A percentile compares a stretch with the other conserved stretches of the same genome.
Evolutionary conservation across 2,329 filamentous ascomycete species (phyloP).

Genomic region (Aureobasidium sp.): DNA sequence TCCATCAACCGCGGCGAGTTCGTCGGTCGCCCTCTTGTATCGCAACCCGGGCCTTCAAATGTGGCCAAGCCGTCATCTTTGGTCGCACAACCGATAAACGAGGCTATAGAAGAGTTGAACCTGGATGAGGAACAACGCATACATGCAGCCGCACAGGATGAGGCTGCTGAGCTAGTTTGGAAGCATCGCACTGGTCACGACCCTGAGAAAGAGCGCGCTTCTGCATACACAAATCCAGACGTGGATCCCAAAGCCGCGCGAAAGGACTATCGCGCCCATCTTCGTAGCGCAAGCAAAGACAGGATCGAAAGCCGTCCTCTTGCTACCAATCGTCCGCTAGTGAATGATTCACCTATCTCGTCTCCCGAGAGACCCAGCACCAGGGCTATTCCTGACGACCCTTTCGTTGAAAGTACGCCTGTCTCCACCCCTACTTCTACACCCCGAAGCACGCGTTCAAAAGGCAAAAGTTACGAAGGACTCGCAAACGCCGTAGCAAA

Average conservation of each 20-base stretch:
- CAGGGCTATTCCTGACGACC: not conserved
- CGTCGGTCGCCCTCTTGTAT: conserved; percentile 25
- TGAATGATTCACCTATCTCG: not conserved
- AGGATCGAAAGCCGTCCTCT: conserved; percentile 6
- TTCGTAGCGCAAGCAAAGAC: conserved; percentile 38
- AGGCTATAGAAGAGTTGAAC: conserved; percentile 67
- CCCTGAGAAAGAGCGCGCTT: conserved; percentile 49
- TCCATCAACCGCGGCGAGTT: conserved; percentile 20
- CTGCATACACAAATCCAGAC: conserved; percentile 28
- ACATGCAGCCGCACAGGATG: conserved; percentile 63
- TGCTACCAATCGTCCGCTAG: conserved; percentile 7
- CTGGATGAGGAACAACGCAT: conserved; percentile 55
- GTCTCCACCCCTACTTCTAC: not conserved
- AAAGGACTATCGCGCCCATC: conserved; percentile 54
- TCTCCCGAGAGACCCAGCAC: not conserved
- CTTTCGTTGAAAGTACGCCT: not conserved
- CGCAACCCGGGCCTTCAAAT: conserved; percentile 1
- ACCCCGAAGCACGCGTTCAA: conserved; percentile 10
- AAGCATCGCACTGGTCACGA: conserved; percentile 63
- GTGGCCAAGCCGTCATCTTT: not conserved
- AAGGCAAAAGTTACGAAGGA: conserved; percentile 29
- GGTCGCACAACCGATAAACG: conserved; percentile 54
- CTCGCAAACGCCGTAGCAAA: conserved; percentile 28
- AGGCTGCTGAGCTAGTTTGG: conserved; percentile 72
- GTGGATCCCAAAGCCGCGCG: conserved; percentile 27